A percentile compares a stretch with the other conserved stretches of the same genome.
Conservation (phyloP, 306 rosid genomes). For the Urtica urens region DNA sequence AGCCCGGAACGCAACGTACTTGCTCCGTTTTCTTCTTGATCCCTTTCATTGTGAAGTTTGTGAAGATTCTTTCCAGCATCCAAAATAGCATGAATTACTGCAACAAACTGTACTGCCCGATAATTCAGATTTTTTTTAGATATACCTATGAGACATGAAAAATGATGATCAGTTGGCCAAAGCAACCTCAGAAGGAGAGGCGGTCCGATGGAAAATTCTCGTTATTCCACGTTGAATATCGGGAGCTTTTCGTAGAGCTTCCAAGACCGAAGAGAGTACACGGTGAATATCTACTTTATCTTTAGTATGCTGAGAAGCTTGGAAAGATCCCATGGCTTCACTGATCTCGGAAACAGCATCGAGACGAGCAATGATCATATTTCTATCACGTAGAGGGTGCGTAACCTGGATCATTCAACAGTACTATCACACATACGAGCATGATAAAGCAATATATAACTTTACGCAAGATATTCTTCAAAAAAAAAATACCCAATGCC, state of each 20-base stretch:
- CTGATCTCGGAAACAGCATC: constrained; percentile 86
- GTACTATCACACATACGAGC: constrained; percentile 17
- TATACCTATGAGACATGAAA: not conserved
- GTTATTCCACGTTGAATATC: constrained; percentile 93
- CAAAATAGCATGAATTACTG: constrained; percentile 72
- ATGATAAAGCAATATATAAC: not conserved
- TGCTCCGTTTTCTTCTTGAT: constrained; percentile 30
- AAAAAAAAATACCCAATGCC: constrained; percentile 64
- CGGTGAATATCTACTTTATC: constrained; percentile 25
- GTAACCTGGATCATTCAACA: constrained; percentile 54
- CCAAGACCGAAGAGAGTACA: constrained; percentile 64
- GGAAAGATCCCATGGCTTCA: constrained; percentile 68
- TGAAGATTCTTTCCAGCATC: constrained; percentile 78
- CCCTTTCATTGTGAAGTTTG: constrained; percentile 46
- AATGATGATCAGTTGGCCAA: not conserved
- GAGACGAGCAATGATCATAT: constrained; percentile 70
- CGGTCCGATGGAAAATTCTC: constrained; percentile 74
- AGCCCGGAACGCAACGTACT: constrained; percentile 36
- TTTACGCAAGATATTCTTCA: not conserved
- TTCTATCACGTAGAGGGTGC: constrained; percentile 77
- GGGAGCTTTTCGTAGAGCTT: constrained; percentile 52
- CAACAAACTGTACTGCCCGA: constrained; percentile 45
- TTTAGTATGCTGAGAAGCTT: constrained; percentile 26
- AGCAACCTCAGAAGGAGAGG: constrained; percentile 77
- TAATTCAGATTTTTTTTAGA: not conserved